Evolutionary conservation across 495 filamentous ascomycete genomes (phyloP).

Genomic region (Copromyces sp.): DNA sequence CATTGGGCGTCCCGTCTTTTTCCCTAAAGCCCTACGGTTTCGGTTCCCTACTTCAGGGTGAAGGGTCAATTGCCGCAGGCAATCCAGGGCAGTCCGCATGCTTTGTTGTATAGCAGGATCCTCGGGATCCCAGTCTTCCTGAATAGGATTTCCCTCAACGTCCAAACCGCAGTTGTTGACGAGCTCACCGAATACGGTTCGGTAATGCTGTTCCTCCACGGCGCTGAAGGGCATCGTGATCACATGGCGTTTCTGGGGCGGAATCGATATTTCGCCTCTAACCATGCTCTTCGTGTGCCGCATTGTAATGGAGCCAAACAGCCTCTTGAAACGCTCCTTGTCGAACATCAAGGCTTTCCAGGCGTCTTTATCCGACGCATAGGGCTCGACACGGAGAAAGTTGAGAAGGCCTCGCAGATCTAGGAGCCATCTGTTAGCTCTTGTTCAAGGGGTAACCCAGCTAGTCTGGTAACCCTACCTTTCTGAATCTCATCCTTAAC

Average conservation of each 20-base stretch:
- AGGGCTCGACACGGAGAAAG: slow-evolving; percentile 74
- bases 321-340: slow-evolving; percentile 47
- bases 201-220: slow-evolving; percentile 83
- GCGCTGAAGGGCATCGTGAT: slow-evolving; percentile 82
- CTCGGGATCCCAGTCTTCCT: slow-evolving; percentile 52
- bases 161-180: slow-evolving; percentile 56
- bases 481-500: slow-evolving; percentile 62
- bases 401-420: slow-evolving; percentile 62
- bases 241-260: slow-evolving; percentile 72
- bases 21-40: slow-evolving; percentile 60
- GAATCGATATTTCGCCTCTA: slow-evolving; percentile 58
- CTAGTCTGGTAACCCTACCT: slow-evolving; percentile 6
- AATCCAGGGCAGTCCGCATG: slow-evolving; percentile 46
- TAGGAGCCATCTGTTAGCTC: not conserved
- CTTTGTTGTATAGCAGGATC: slow-evolving; percentile 44
- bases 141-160: slow-evolving; percentile 48
- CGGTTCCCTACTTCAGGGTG: slow-evolving; percentile 64
- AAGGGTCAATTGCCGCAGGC: slow-evolving; percentile 73
- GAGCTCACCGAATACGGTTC: slow-evolving; percentile 61
- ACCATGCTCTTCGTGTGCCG: slow-evolving; percentile 78
- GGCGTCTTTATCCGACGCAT: slow-evolving; percentile 45
- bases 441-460: not conserved
- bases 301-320: slow-evolving; percentile 62
- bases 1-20: slow-evolving; percentile 47
- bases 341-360: slow-evolving; percentile 60